Conservation (phyloP, 2,329 filamentous ascomycete genomes). For the Fusarium coicis region DNA sequence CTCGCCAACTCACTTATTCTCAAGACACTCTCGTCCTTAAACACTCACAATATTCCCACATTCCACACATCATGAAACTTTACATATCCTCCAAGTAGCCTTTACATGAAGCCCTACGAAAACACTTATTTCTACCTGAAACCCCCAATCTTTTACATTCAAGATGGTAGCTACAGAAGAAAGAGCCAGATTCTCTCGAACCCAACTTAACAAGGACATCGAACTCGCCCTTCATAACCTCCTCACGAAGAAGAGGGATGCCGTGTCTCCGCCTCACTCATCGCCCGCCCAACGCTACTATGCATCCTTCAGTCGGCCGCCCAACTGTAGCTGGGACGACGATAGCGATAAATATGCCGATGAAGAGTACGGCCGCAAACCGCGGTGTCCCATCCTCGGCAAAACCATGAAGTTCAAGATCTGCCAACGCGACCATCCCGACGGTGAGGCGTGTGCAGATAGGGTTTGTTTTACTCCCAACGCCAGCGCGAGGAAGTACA, state of each 20-base stretch:
- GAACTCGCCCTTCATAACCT: slow-evolving; percentile 7
- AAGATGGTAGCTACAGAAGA: not conserved
- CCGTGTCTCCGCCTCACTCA: not conserved
- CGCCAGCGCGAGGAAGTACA: not conserved
- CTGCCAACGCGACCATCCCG: not conserved
- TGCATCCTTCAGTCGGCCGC: not conserved
- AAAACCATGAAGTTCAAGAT: not conserved
- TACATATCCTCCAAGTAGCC: not conserved
- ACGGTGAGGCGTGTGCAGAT: not conserved
- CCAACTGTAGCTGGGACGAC: not conserved
- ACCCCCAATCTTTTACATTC: not conserved
- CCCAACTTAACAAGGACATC: slow-evolving; percentile 8
- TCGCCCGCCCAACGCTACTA: slow-evolving; percentile 1
- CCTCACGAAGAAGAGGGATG: not conserved
- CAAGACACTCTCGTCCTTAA: not conserved
- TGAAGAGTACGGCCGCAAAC: not conserved
- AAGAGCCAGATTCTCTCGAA: not conserved
- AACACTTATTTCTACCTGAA: not conserved
- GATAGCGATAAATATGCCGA: not conserved
- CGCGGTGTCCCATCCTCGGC: not conserved
- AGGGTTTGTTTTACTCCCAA: slow-evolving; percentile 9
- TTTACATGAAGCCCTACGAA: not conserved
- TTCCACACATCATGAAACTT: not conserved
- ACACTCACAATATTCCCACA: not conserved
- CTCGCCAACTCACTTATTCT: too few species aligned